These are phyloP conservation scores for Heritiera littoralis DNA, from an alignment of 345 rosid genomes.

Conservation along the genomic window DNA sequence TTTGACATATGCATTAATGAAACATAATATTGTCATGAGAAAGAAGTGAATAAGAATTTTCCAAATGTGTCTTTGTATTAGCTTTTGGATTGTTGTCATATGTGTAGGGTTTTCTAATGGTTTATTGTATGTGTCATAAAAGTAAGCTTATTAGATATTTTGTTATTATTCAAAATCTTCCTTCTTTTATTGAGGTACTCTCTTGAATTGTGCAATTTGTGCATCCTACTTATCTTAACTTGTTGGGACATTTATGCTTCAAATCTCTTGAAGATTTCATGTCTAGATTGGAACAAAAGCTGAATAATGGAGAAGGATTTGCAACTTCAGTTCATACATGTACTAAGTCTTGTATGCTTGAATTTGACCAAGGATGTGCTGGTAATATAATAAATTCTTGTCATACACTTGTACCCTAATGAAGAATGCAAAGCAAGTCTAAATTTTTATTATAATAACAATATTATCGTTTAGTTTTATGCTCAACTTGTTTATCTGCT, in stretches of 20 bases:
- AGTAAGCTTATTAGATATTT: background rate
- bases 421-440: background rate
- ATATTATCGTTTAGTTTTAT: background rate
- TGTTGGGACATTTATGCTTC: slow-evolving; percentile 61
- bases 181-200: background rate
- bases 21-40: background rate
- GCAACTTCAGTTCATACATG: slow-evolving; percentile 58
- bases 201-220: slow-evolving; percentile 46
- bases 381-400: slow-evolving; percentile 38
- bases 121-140: background rate
- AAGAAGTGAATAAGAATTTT: background rate
- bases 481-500: slow-evolving; percentile 6
- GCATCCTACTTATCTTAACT: slow-evolving; percentile 48
- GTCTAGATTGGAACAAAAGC: slow-evolving; percentile 46
- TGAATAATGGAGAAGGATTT: slow-evolving; percentile 58
- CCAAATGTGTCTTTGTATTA: background rate
- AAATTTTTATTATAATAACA: background rate
- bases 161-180: background rate
- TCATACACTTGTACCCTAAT: background rate
- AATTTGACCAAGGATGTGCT: slow-evolving; percentile 66
- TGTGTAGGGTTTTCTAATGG: background rate
- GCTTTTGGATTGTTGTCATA: slow-evolving; percentile 9
- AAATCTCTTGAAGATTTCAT: slow-evolving; percentile 55
- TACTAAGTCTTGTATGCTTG: slow-evolving; percentile 46
- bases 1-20: background rate